Percentiles rank a stretch among this genome's conserved stretches.
phyloP scores from a whole-genome alignment of 176 grass and related monocot species.

The Dendrocalamus sinicus region DNA sequence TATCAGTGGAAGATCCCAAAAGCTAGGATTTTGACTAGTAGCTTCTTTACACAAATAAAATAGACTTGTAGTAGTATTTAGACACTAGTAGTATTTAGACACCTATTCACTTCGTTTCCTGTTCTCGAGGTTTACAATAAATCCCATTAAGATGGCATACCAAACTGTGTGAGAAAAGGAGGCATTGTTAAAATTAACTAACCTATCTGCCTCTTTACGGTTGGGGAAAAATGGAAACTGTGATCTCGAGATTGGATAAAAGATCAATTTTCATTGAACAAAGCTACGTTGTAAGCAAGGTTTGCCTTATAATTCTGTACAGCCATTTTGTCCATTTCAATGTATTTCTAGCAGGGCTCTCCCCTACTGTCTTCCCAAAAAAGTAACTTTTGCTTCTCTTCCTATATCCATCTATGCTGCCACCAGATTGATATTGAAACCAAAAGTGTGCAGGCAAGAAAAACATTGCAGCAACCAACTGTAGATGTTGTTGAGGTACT shows the following conservation, averaged over 20 bases:
- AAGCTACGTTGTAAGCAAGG: neutral
- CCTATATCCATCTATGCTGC: conserved; percentile 1
- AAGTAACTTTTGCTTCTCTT: neutral
- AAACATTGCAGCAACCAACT: neutral
- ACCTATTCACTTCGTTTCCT: neutral
- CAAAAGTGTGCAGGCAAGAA: neutral
- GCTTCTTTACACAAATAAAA: neutral
- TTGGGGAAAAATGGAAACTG: neutral
- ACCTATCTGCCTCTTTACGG: neutral
- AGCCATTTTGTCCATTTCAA: neutral
- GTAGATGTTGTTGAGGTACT: neutral
- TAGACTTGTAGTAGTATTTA: neutral
- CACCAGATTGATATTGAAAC: neutral
- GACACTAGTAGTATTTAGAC: no score
- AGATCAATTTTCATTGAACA: neutral
- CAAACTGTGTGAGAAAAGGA: neutral
- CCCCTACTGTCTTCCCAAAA: neutral
- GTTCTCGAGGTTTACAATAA: conserved; percentile 4
- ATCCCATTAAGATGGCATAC: neutral
- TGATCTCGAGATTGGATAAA: neutral
- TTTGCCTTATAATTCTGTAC: neutral
- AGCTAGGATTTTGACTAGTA: neutral
- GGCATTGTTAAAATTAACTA: neutral
- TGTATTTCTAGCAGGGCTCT: conserved; percentile 6
- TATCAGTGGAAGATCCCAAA: neutral